A percentile compares a stretch with the other conserved stretches of the same genome.
Conservation (phyloP, 495 filamentous ascomycete species). For the Xylaria longipes region DNA sequence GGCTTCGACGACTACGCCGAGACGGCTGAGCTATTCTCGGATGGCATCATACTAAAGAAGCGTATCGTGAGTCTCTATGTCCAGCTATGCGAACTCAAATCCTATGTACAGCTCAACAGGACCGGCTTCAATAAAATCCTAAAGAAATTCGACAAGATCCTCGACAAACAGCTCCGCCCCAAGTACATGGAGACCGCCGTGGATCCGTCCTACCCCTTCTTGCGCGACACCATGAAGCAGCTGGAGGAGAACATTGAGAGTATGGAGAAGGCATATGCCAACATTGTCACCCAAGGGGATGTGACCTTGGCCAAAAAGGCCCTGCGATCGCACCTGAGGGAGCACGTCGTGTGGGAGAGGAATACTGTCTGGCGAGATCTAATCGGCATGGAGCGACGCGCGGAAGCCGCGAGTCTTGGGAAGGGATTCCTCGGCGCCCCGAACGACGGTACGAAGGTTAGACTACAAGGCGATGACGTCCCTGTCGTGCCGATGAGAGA, state of each 20-base stretch:
- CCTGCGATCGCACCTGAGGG: conserved; percentile 86
- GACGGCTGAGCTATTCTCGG: conserved; percentile 75
- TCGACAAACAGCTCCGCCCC: conserved; percentile 76
- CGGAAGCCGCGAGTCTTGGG: conserved; percentile 92
- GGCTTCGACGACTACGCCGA: conserved; percentile 78
- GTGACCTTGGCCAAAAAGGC: conserved; percentile 76
- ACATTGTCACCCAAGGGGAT: conserved; percentile 81
- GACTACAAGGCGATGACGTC: conserved; percentile 82
- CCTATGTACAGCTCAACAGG: conserved; percentile 93
- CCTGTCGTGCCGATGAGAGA: conserved; percentile 62
- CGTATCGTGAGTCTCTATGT: conserved; percentile 86
- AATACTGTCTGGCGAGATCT: conserved; percentile 99
- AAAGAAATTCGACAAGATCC: conserved; percentile 98
- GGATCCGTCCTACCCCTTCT: conserved; percentile 77
- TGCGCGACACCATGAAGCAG: conserved; percentile 67
- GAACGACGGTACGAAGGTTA: conserved; percentile 68
- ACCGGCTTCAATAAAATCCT: conserved; percentile 95
- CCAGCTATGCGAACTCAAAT: conserved; percentile 92
- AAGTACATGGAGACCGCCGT: conserved; percentile 78
- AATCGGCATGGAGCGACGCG: conserved; percentile 96
- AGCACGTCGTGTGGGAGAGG: conserved; percentile 98
- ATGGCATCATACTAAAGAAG: conserved; percentile 88
- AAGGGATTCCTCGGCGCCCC: conserved; percentile 81
- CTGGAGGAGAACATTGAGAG: conserved; percentile 72
- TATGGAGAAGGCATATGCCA: conserved; percentile 81